Conservation (phyloP, 306 rosid species). For the Potentilla sterilis region DNA sequence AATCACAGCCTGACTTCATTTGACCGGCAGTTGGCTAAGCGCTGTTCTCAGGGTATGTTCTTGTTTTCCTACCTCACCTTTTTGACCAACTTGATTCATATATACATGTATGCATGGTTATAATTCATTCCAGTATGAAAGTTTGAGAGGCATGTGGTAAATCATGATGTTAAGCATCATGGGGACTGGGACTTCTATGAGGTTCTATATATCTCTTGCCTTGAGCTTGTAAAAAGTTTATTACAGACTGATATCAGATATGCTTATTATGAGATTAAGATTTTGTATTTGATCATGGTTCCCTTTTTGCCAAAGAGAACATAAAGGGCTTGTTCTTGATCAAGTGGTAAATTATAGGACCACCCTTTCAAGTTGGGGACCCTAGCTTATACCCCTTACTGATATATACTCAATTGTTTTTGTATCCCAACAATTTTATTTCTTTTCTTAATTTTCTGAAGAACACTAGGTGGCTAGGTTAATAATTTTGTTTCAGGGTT, state of each 20-base stretch:
- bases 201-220: not conserved
- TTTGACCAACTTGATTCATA: not conserved
- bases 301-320: slow-evolving; percentile 1
- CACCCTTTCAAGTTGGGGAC: slow-evolving; percentile 10
- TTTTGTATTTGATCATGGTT: slow-evolving; percentile 25
- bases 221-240: slow-evolving; percentile 1
- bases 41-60: slow-evolving; percentile 63
- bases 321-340: slow-evolving; percentile 13
- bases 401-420: not conserved
- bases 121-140: not conserved
- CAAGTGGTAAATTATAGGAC: slow-evolving; percentile 10
- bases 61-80: slow-evolving; percentile 2
- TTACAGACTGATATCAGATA: not conserved
- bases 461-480: not conserved
- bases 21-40: slow-evolving; percentile 83
- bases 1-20: slow-evolving; percentile 47
- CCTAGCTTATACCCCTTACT: not conserved
- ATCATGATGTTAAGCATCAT: slow-evolving; percentile 20
- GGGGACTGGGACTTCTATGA: not conserved
- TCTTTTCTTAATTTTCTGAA: not conserved
- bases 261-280: slow-evolving; percentile 24
- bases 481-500: not conserved
- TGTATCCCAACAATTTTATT: not conserved
- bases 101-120: not conserved
- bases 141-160: slow-evolving; percentile 5